These are phyloP conservation scores for Yamadazyma sp. DNA, from an alignment of 1,139 yeast genomes.

Conservation along the genomic window DNA sequence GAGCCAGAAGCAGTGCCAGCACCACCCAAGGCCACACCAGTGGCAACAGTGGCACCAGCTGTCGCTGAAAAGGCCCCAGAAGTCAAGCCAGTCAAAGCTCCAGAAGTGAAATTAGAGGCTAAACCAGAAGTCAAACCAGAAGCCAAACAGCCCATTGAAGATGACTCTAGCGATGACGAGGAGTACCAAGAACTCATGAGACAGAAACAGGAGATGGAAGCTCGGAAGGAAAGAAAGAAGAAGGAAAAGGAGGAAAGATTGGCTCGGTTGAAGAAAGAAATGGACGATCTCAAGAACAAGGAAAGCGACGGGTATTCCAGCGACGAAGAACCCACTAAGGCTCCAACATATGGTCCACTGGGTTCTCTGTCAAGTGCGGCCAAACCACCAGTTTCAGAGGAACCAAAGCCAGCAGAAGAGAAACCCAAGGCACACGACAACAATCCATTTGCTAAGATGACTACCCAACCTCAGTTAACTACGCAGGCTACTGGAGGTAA, in stretches of 20 bases:
- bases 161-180: slow-evolving; percentile 46
- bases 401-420: slow-evolving; percentile 18
- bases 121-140: slow-evolving; percentile 6
- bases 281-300: slow-evolving; percentile 52
- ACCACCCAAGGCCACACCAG: slow-evolving; percentile 4
- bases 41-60: slow-evolving; percentile 3
- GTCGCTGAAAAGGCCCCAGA: slow-evolving; percentile 2
- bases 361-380: slow-evolving; percentile 10
- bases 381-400: slow-evolving; percentile 21
- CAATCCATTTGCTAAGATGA: slow-evolving; percentile 38
- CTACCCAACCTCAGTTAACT: slow-evolving; percentile 10
- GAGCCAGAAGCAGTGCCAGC: neutral
- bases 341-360: slow-evolving; percentile 30
- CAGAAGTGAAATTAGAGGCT: slow-evolving; percentile 2
- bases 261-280: slow-evolving; percentile 60
- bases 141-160: too few species aligned
- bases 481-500: slow-evolving; percentile 15
- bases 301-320: slow-evolving; percentile 27
- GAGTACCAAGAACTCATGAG: slow-evolving; percentile 47
- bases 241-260: slow-evolving; percentile 58
- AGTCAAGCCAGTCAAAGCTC: neutral
- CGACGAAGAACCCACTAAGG: slow-evolving; percentile 34
- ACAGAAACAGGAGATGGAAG: slow-evolving; percentile 51
- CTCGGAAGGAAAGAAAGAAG: slow-evolving; percentile 46
- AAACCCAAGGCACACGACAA: slow-evolving; percentile 25